phyloP scores from a whole-genome alignment of 139 green algal genomes.

The Diplosphaera chodatii region DNA sequence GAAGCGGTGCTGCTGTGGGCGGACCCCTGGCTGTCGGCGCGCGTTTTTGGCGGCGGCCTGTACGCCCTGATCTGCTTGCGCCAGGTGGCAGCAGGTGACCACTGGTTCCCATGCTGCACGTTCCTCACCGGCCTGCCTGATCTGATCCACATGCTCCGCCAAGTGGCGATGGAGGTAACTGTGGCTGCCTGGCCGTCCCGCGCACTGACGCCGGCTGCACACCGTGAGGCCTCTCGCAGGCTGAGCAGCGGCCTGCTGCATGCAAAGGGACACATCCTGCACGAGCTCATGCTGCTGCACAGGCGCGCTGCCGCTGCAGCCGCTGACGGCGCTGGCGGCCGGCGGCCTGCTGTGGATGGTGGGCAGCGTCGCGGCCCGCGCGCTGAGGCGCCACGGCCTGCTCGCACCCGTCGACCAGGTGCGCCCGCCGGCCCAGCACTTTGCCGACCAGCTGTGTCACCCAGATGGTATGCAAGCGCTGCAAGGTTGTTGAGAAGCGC shows the following conservation, averaged over 20 bases:
- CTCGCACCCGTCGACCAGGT: background rate
- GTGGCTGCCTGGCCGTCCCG: too few relatives aligned
- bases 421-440: background rate
- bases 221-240: too few relatives aligned
- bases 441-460: background rate
- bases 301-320: background rate
- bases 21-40: conserved; percentile 10
- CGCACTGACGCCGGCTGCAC: too few relatives aligned
- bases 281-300: too few relatives aligned
- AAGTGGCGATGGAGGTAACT: too few relatives aligned
- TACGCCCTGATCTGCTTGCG: conserved; percentile 22
- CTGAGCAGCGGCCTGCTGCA: too few relatives aligned
- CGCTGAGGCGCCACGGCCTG: background rate
- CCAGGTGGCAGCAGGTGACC: conserved; percentile 12
- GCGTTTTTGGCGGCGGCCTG: conserved; percentile 15
- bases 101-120: background rate
- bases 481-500: too few relatives aligned
- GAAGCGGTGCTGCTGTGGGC: conserved; percentile 22
- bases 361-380: background rate
- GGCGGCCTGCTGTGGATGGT: background rate
- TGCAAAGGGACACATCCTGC: background rate
- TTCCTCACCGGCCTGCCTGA: background rate
- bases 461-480: background rate
- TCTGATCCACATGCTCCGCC: too few relatives aligned
- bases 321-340: background rate